Evolutionary conservation across 1,139 yeast genomes (phyloP), one percentile per base, ranked within the genome.

Genomic region (Zhuliangozyma blackwelliae): DNA sequence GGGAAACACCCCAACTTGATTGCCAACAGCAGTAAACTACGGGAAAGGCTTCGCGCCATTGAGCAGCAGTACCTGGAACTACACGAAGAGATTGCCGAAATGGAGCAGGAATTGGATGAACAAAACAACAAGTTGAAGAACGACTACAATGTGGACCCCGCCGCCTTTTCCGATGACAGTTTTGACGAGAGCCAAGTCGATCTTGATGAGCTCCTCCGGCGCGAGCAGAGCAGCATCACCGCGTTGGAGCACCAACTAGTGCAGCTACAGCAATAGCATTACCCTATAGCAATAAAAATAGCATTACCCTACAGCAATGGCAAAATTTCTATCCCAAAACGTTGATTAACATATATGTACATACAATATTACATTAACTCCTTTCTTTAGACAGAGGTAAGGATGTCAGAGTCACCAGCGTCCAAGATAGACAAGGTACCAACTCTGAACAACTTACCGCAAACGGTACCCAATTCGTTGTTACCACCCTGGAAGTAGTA

Each of bases 381-480:
- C 7, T 21, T 5, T 21, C 22, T 7, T 21, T 21, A 21, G 44
- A 69, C 58, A 51, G 78, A 63, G 57, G 85, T 65, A 65, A 92
- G 85, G 76, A 94, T 90, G 76, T 94, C 99, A 61, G 98, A 92
- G 81, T 94, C 99, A 90, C 99, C 99, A 63, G 96, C 97, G 63
- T 94, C 98, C 67, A 90, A 77, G 63, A 94, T 72, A 62, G 97
- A 79, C 66, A 92, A 77, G 63, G 90, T 92, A 79, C 97, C 97
- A 63, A 92, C 98, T 80, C 97, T 90, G 97, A 94, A 92, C 68
- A 92, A 89, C 79, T 87, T 90, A 89, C 99, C 99, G 75, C 97
- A 92, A 59, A 96, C 96, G 63, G 99, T 94, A 80, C 98, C 97
- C 68, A 92, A 88, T 79, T 90, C 97, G 77, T 90, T 90, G 97